Evolutionary conservation across 495 filamentous ascomycete genomes (phyloP), one percentile per base, ranked within the genome.

Genomic region (Platismatia glauca): DNA sequence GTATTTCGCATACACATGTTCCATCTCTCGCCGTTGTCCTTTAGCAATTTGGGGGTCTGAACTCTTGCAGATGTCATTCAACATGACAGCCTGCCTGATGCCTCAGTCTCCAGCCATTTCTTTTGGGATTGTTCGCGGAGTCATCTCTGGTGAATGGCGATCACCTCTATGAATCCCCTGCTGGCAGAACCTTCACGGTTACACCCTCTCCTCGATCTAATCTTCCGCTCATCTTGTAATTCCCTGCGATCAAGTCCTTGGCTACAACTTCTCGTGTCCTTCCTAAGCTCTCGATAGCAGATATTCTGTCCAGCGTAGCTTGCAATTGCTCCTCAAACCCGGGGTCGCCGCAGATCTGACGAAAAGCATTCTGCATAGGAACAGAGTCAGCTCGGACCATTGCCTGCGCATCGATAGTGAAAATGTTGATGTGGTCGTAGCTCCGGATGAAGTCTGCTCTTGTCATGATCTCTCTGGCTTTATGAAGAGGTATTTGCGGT

Each of bases 361-460:
- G 81, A 73, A 98, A 97, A 0, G 95, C 94, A 48, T 84, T 84
- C 74, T 93, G 89, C 94, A 98, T 98, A 13, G 94, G 94, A 41
- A 97, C 94, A 7, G 87, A 91, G 74, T 95, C 91, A 7, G 94
- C 94, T 27, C 95, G 85, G 1, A 98, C 94, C 77, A 87, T 87
- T 35, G 91, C 90, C 33, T 83, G 81, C 35, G 85, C 89, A 64
- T 93, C 91, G 69, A 98, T 97, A 38, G 90, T 95, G 75, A 98
- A 97, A 55, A 98, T 83, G 69, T 97, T 97, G 58, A 92, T 82
- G 63, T 94, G 87, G 72, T 98, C 95, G 69, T 96, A 91, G 55
- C 83, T 81, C 66, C 93, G 85, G 69, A 98, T 91, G 72, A 98
- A 98, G 69, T 97, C 94, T 24, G 90, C 85, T 37, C 94, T 82